These are phyloP conservation scores for Podaxis rugospora DNA, from an alignment of 768 basidiomycete species.

Conservation along the genomic window DNA sequence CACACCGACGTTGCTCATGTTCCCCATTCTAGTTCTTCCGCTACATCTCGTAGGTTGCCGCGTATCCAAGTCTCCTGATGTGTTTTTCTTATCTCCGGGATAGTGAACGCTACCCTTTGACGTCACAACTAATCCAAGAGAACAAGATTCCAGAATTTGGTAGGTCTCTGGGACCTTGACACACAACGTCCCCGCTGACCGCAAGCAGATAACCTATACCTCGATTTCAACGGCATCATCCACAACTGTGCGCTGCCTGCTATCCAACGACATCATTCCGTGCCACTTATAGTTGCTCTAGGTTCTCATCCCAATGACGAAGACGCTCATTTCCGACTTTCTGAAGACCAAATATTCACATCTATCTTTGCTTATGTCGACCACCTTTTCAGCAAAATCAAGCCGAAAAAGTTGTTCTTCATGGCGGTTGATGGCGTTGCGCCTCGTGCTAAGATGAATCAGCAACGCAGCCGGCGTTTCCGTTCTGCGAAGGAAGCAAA, in stretches of 20 bases:
- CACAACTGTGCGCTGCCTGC: constrained; percentile 58
- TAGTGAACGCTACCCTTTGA: constrained; percentile 96
- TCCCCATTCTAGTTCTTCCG: constrained; percentile 77
- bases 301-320: constrained; percentile 97
- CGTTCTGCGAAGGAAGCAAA: constrained; percentile 90
- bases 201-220: constrained; percentile 75
- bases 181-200: constrained; percentile 9
- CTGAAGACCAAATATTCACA: constrained; percentile 97
- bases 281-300: constrained; percentile 13
- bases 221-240: constrained; percentile 93
- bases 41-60: constrained; percentile 76
- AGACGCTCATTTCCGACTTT: constrained; percentile 91
- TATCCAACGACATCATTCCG: not conserved
- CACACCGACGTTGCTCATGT: not conserved
- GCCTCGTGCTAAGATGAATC: constrained; percentile 98
- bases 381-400: constrained; percentile 94
- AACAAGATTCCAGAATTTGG: constrained; percentile 99
- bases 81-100: not conserved
- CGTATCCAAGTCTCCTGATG: not conserved
- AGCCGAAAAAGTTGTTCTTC: constrained; percentile 96
- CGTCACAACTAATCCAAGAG: constrained; percentile 95
- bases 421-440: constrained; percentile 99
- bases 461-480: constrained; percentile 92
- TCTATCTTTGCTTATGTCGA: constrained; percentile 97
- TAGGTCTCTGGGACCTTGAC: constrained; percentile 26